Evolutionary conservation across 176 grass and related monocot genomes (phyloP), one percentile per base, ranked within the genome.

Genomic region (Carex myosuroides): DNA sequence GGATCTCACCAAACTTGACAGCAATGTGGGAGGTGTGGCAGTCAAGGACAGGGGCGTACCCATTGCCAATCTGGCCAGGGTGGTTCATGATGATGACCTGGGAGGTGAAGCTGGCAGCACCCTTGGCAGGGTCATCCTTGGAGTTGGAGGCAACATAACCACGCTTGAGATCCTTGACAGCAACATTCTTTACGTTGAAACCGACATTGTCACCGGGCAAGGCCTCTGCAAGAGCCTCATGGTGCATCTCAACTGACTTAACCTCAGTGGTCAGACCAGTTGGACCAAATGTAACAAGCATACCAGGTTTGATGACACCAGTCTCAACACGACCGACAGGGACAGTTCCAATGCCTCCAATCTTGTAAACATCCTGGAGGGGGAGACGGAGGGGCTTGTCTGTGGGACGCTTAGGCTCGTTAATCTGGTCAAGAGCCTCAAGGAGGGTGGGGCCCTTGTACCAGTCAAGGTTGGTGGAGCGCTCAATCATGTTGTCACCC

Each of bases 401-500:
- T 3, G 83, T 5, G 44, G 83, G 83, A 59, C 83, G 68, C 69
- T 85, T 85, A 32, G 87, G 87, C 71, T 88, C 87, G 0, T 30
- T 55, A 32, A 88, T 88, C 72, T 22, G 1, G 74, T 88, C 87
- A 21, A 88, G 81, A 79, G 87, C 87, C 2, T 88, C 87, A 16
- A 88, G 87, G 18, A 88, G 82, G 5, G 82, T 88, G 5, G 87
- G 87, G 9, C 87, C 87, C 87, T 88, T 88, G 87, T 88, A 88
- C 87, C 87, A 88, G 62, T 88, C 87, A 10, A 88, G 87, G 48
- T 88, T 88, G 87, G 87, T 85, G 61, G 87, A 88, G 10, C 82
- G 66, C 87, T 88, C 87, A 39, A 88, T 88, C 87, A 88, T 88
- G 82, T 88, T 88, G 82, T 88, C 82, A 33, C 87, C 87, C 44